Evolutionary conservation across 2,329 filamentous ascomycete genomes (phyloP), one percentile per base, ranked within the genome.

Genomic region (Monosporascus cannonballus): DNA sequence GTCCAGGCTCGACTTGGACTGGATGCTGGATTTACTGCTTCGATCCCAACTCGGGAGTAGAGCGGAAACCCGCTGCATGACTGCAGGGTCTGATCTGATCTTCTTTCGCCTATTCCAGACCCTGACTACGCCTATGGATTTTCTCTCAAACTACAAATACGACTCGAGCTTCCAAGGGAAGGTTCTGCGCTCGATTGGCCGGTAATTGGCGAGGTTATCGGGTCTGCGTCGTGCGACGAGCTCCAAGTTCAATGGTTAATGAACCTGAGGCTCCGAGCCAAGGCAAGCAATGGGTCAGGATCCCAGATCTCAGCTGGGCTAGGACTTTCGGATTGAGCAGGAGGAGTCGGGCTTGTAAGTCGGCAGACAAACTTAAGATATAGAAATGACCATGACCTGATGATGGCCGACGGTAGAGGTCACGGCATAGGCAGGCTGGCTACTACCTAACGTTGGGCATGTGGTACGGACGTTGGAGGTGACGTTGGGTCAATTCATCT

Each of bases 21-120:
- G 62, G 54, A 60, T 66, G 61, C 59, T 64, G 50, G 69, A 72
- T 48, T 66, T 68, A 61, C 72, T 73, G 47, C 55, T 63, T 53
- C 64, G 64, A 60, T 68, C 64, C 67, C 67, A 69, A 44, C 54
- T 59, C 25, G 73, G 72, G 65, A 76, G 72, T 56, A 76, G 66
- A 49, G 72, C 67, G 55, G 74, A 74, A 59, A 76, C 71, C 56
- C 74, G 73, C 68, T 76, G 73, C 74, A 76, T 75, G 61, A 61
- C 65, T 59, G 59, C 50, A 53, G 53, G 48, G 20, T 17, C 20
- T 44, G 22, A 44, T 20, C 18, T 44, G 22, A 24, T 25, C 20
- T 20, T 20, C 24, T 18, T 3, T 46, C 42, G 22, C 24, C 14
- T 14, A 8, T 27, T 17, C 11, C 15, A 46, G 7, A 3, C 42